phyloP scores from a whole-genome alignment of 2,329 filamentous ascomycete species.

The Fusarium abutilonis region DNA sequence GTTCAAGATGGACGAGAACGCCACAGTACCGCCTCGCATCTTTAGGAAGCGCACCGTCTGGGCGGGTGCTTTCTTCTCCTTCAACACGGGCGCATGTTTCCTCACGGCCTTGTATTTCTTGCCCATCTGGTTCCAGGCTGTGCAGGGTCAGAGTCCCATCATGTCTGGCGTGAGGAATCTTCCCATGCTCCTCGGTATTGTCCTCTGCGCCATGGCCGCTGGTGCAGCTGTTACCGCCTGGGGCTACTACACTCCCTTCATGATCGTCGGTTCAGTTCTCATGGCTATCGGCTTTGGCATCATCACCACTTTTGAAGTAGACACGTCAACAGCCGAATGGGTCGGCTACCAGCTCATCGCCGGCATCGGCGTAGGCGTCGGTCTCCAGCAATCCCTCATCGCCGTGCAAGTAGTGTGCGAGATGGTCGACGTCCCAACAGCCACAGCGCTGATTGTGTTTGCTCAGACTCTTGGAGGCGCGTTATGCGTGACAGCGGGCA shows the following conservation, averaged over 20 bases:
- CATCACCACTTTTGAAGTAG: slow-evolving; percentile 53
- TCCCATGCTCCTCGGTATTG: slow-evolving; percentile 52
- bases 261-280: slow-evolving; percentile 51
- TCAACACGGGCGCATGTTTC: slow-evolving; percentile 52
- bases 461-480: slow-evolving; percentile 54
- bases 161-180: slow-evolving; percentile 55
- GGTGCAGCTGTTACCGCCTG: slow-evolving; percentile 51
- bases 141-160: slow-evolving; percentile 53
- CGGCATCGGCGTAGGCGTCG: slow-evolving; percentile 52
- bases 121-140: slow-evolving; percentile 59
- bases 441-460: slow-evolving; percentile 50
- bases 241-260: slow-evolving; percentile 59
- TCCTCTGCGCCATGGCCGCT: slow-evolving; percentile 49
- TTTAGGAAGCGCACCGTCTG: slow-evolving; percentile 54
- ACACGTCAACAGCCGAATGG: slow-evolving; percentile 52
- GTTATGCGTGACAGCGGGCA: slow-evolving; percentile 59
- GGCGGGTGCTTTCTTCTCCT: slow-evolving; percentile 50
- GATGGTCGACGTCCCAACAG: slow-evolving; percentile 47
- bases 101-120: slow-evolving; percentile 52
- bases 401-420: slow-evolving; percentile 54
- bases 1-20: slow-evolving; percentile 52
- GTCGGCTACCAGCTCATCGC: slow-evolving; percentile 56
- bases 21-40: slow-evolving; percentile 57
- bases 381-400: slow-evolving; percentile 58
- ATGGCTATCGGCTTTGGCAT: slow-evolving; percentile 54